Evolutionary conservation across 495 filamentous ascomycete genomes (phyloP), one percentile per base, ranked within the genome.

Genomic region (Aspergillus carlsbadensis): DNA sequence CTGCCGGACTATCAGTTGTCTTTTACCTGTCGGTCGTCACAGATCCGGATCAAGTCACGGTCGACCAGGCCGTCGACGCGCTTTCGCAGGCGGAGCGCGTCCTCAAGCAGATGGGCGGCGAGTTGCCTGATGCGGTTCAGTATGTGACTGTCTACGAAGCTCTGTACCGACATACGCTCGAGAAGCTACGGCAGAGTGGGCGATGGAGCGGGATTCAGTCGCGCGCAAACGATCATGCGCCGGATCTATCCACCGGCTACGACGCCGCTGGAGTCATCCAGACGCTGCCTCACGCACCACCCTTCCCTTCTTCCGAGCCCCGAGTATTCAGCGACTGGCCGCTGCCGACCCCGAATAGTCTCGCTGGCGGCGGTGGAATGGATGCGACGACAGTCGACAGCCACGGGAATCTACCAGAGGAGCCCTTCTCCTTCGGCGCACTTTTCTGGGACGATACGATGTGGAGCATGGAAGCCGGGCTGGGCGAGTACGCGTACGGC

Each of bases 401-500:
- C n/a, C n/a, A n/a, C n/a, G n/a, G n/a, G n/a, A n/a, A 43, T 24
- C 34, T 56, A 15, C 58, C 63, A 11, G 56, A 57, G 17, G 60
- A 55, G 0, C 49, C n/a, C 22, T 58, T 18, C 56, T 60, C n/a
- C 51, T 61, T 26, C 18, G n/a, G 20, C 7, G 41, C 22, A 10
- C 52, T 70, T 6, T 67, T 65, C 29, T 60, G 49, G 17, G 62
- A 64, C 35, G 39, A 62, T 46, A 47, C 57, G 0, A 54, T 67
- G 14, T 70, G 67, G 67, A 64, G 60, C 24, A 65, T 70, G 60
- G 67, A 70, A 49, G 64, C 64, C 34, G 67, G 62, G 5, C 35
- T 67, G 24, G 65, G 61, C 34, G 64, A 70, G 34, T 70, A 70
- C 57, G 62, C 60, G 0, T 70, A 61, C 26, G 65, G 67, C 2